These are phyloP conservation scores for Penicillium lividum DNA, from an alignment of 495 filamentous ascomycete species.

Conservation along the genomic window DNA sequence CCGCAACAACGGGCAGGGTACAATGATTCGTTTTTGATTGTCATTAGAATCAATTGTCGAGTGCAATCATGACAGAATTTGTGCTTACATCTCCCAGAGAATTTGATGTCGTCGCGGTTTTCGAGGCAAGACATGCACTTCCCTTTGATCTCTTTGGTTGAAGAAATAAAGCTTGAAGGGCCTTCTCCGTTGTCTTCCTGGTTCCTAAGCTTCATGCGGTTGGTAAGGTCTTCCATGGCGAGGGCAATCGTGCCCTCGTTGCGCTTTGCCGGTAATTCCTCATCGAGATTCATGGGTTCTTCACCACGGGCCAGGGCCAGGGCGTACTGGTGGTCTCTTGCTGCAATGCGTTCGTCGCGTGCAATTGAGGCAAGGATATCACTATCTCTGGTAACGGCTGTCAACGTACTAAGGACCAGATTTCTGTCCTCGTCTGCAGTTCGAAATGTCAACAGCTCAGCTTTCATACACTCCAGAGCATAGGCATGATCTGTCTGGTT, in stretches of 20 bases:
- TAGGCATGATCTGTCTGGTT: not conserved
- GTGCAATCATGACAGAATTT: not conserved
- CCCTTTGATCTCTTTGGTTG: not conserved
- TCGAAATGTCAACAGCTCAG: not conserved
- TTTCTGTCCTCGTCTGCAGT: not conserved
- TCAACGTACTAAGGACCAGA: not conserved
- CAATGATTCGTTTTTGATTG: not conserved
- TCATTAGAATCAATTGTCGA: not conserved
- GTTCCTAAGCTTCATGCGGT: not conserved
- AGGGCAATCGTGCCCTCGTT: not conserved
- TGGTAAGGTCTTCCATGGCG: not conserved
- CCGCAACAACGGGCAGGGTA: constrained; percentile 5
- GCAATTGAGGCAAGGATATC: not conserved
- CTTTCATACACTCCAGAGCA: not conserved
- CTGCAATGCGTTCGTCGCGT: not conserved
- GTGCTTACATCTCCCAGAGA: constrained; percentile 1
- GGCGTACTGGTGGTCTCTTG: not conserved
- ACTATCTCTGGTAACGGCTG: not conserved
- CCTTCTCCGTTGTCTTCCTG: not conserved
- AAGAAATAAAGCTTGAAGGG: not conserved
- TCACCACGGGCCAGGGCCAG: not conserved
- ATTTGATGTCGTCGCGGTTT: not conserved
- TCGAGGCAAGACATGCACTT: not conserved
- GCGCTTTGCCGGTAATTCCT: too few relatives aligned
- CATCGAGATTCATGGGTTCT: not conserved